A percentile compares a stretch with the other conserved stretches of the same genome.
These are phyloP conservation scores for Aspergillus bombycis DNA, from an alignment of 2,329 filamentous ascomycete species.

Conservation along the genomic window DNA sequence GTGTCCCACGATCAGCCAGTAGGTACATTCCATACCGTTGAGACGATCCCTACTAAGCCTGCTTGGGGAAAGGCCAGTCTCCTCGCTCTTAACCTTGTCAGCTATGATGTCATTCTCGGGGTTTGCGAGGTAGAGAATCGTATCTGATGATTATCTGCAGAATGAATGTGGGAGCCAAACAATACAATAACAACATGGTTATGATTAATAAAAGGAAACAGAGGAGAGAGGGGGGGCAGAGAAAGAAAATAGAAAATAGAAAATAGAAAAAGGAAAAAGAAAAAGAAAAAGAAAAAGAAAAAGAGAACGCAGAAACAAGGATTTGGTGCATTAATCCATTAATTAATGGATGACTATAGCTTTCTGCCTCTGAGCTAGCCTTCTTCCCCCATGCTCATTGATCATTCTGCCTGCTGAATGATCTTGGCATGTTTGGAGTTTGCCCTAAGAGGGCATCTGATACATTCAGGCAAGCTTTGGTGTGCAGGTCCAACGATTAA, in stretches of 20 bases:
- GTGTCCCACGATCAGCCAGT: constrained; percentile 17
- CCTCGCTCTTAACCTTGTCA: neutral
- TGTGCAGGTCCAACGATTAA: constrained; percentile 9
- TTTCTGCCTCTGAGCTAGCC: neutral
- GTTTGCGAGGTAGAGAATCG: neutral
- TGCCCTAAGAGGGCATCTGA: constrained; percentile 24
- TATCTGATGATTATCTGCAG: neutral
- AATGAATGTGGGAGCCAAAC: neutral
- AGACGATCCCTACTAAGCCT: constrained; percentile 10
- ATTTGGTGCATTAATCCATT: neutral
- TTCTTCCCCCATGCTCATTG: constrained; percentile 19
- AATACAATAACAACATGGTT: neutral
- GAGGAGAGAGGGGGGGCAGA: no score
- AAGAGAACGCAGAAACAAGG: neutral
- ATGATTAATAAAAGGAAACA: neutral
- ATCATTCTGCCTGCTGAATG: constrained; percentile 22
- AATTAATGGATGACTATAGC: neutral
- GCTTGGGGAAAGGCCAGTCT: neutral
- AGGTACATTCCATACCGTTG: constrained; percentile 14
- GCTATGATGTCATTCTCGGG: neutral
- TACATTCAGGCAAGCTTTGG: constrained; percentile 20
- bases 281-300: neutral
- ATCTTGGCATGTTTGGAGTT: constrained; percentile 21
- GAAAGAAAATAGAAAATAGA: no score
- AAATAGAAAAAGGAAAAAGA: neutral